Conservation (phyloP, 2,329 filamentous ascomycete species). For the Byssochlamys sp. region DNA sequence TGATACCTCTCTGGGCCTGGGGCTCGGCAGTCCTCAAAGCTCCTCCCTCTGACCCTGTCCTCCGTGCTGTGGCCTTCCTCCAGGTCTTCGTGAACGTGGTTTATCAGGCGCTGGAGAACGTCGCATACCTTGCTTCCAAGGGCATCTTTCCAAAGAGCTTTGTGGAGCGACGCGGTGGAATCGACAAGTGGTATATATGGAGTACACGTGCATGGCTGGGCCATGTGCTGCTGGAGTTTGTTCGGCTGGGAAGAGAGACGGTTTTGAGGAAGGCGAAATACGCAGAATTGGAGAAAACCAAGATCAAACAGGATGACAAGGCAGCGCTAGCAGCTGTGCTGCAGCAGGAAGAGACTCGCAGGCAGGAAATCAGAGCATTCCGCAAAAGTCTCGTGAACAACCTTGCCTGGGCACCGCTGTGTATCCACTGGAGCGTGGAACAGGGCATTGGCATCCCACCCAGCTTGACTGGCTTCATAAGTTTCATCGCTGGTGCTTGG, state of each 20-base stretch:
- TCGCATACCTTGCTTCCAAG: slow-evolving; percentile 64
- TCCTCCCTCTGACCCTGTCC: slow-evolving; percentile 34
- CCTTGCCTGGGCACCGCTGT: slow-evolving; percentile 69
- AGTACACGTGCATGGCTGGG: slow-evolving; percentile 71
- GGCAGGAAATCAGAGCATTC: slow-evolving; percentile 45
- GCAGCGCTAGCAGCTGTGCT: slow-evolving; percentile 9
- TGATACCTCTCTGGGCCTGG: slow-evolving; percentile 70
- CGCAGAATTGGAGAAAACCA: slow-evolving; percentile 17
- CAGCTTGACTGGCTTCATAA: slow-evolving; percentile 49
- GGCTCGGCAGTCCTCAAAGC: slow-evolving; percentile 53
- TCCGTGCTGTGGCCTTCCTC: slow-evolving; percentile 50
- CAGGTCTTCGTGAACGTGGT: slow-evolving; percentile 59
- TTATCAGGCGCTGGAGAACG: slow-evolving; percentile 77
- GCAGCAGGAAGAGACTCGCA: slow-evolving; percentile 22
- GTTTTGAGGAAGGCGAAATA: slow-evolving; percentile 22
- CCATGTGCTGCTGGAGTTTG: slow-evolving; percentile 67
- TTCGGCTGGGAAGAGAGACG: slow-evolving; percentile 48
- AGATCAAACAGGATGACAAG: slow-evolving; percentile 11
- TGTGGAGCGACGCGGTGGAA: slow-evolving; percentile 39
- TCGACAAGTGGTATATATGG: slow-evolving; percentile 57
- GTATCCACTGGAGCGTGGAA: slow-evolving; percentile 70
- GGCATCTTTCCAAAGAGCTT: slow-evolving; percentile 50
- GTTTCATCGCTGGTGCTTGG: slow-evolving; percentile 42
- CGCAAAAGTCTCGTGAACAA: slow-evolving; percentile 57
- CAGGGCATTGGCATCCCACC: slow-evolving; percentile 52